Evolutionary conservation across 2,329 filamentous ascomycete genomes (phyloP), one percentile per base, ranked within the genome.

Genomic region (Didymella exigua): DNA sequence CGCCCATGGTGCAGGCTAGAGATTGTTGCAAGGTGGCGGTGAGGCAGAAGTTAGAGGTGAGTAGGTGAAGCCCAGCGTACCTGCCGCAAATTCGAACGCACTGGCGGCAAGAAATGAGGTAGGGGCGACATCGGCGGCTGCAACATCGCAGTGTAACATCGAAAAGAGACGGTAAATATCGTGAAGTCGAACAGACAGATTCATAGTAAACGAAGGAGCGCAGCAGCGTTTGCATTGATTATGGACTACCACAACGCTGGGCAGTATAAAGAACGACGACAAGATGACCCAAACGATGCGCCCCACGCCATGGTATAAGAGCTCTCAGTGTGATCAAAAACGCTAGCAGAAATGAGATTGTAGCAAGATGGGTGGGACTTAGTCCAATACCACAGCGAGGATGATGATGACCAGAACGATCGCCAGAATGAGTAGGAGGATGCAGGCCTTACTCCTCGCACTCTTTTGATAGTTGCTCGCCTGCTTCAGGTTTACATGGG

Each of bases 401-500:
- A 99, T 82, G 38, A 99, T 88, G 65, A 99, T 91, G 3, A 91
- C 89, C 68, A 98, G 76, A 56, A 99, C 95, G 42, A 99, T 85
- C 1, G 89, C 88, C 69, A 99, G 75, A 56, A 99, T 93, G 45
- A 99, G 77, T 69, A 99, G 77, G 72, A 99, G 78, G 74, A 93
- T 97, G 75, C 93, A 99, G 34, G 91, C 90, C 82, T 96, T 97
- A 77, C 91, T 95, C 62, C 96, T 85, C 24, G 95, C 95, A 59
- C 91, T 93, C 83, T 93, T 96, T 81, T 99, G 96, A 76, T 98
- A 96, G 67, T 91, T 83, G 60, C 89, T 91, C 16, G 95, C 95
- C 67, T 89, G 89, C 59, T 90, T 84, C 65, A 96, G 82, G 77
- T 99, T 93, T 52, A 87, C 77, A 73, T 97, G 91, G 5, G 93